These are phyloP conservation scores for Camelina laxa DNA, from an alignment of 345 rosid genomes.

Conservation along the genomic window DNA sequence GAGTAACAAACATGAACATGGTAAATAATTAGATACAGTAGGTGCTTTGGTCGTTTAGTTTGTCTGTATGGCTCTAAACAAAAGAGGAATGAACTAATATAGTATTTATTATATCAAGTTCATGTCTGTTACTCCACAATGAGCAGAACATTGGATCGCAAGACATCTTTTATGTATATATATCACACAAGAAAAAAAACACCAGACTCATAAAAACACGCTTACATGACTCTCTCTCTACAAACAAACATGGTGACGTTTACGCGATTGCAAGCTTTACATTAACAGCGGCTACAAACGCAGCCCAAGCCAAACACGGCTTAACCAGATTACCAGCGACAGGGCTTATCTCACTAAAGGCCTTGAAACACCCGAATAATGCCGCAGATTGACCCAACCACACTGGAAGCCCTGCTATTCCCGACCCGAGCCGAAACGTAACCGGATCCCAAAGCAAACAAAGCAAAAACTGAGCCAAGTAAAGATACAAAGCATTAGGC, in stretches of 20 bases:
- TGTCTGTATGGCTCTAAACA: too few species aligned
- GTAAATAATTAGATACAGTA: too few species aligned
- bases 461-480: slow-evolving; percentile 59
- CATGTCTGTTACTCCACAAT: slow-evolving; percentile 1
- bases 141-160: neutral
- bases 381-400: slow-evolving; percentile 53
- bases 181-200: slow-evolving; percentile 15
- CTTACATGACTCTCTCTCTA: slow-evolving; percentile 1
- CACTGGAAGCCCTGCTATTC: slow-evolving; percentile 54
- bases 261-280: slow-evolving; percentile 53
- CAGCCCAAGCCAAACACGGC: slow-evolving; percentile 82
- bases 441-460: slow-evolving; percentile 63
- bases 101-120: neutral
- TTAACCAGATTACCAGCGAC: slow-evolving; percentile 72
- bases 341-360: slow-evolving; percentile 61
- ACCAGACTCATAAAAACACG: neutral
- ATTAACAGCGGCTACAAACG: slow-evolving; percentile 61
- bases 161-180: slow-evolving; percentile 30
- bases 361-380: slow-evolving; percentile 60
- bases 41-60: too few species aligned
- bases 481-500: slow-evolving; percentile 57
- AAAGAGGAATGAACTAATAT: too few species aligned
- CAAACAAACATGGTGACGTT: slow-evolving; percentile 12
- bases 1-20: too few species aligned
- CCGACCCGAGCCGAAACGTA: slow-evolving; percentile 55